Conservation (phyloP, 176 grass and related monocot species). For the Rhynchospora pubera region DNA sequence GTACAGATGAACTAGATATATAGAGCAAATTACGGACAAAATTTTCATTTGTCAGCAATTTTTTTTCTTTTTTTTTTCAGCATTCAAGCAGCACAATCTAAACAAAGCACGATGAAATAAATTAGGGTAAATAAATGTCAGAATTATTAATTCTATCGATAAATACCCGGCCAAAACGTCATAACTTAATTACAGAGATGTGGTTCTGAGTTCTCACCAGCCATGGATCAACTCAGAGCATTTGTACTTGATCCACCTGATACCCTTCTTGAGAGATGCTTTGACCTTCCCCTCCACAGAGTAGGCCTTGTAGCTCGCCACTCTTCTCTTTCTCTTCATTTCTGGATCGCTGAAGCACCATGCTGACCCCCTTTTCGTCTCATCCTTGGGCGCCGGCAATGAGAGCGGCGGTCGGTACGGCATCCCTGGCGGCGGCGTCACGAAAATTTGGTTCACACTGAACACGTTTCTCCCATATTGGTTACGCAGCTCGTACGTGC, state of each 20-base stretch:
- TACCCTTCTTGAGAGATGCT: conserved; percentile 50
- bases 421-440: conserved; percentile 28
- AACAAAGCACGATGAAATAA: neutral
- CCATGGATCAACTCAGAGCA: conserved; percentile 73
- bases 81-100: neutral
- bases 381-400: conserved; percentile 20
- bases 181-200: conserved; percentile 12
- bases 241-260: conserved; percentile 74
- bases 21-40: neutral
- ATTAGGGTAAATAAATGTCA: neutral
- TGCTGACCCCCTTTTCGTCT: conserved; percentile 12
- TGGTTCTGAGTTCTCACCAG: conserved; percentile 25
- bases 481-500: neutral
- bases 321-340: conserved; percentile 59
- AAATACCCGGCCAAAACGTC: neutral
- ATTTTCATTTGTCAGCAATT: neutral
- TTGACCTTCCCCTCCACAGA: conserved; percentile 79
- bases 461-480: conserved; percentile 21
- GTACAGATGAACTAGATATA: too few relatives aligned
- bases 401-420: neutral
- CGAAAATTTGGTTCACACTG: conserved; percentile 19
- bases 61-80: neutral
- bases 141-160: neutral
- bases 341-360: conserved; percentile 89
- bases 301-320: conserved; percentile 84